phyloP scores from a whole-genome alignment of 2,329 filamentous ascomycete species.

The Nemania diffusa region DNA sequence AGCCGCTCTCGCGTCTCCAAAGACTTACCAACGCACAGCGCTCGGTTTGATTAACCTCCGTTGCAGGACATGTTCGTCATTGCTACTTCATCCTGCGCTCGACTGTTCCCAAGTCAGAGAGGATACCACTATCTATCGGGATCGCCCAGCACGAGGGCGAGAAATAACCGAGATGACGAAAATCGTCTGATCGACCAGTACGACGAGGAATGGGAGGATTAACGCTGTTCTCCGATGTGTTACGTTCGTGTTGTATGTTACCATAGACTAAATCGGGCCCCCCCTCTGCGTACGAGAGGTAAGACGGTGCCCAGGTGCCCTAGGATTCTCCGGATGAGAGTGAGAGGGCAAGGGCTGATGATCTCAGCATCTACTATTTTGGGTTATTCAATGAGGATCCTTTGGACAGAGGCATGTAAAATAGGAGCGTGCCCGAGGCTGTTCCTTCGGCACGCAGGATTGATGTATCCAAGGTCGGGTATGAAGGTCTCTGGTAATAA shows the following conservation, averaged over 20 bases:
- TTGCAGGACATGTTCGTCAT: constrained; percentile 73
- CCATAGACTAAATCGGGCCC: constrained; percentile 28
- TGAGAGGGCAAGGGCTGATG: constrained; percentile 13
- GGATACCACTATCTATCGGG: constrained; percentile 74
- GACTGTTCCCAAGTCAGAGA: constrained; percentile 70
- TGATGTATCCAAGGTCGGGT: constrained; percentile 18
- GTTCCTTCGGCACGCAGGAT: constrained; percentile 1
- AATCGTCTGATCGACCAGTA: constrained; percentile 95
- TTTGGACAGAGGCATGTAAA: constrained; percentile 25
- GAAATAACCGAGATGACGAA: constrained; percentile 77
- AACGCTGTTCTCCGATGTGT: constrained; percentile 36
- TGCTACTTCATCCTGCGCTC: constrained; percentile 73
- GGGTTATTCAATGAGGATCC: constrained; percentile 17
- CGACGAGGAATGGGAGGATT: constrained; percentile 97
- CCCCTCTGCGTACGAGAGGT: not conserved
- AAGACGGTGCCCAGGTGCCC: constrained; percentile 19
- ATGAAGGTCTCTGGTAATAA: constrained; percentile 4
- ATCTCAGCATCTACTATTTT: constrained; percentile 30
- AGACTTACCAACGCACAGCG: constrained; percentile 15
- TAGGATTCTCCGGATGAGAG: constrained; percentile 23
- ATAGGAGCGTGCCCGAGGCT: constrained; percentile 1
- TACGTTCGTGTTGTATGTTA: constrained; percentile 33
- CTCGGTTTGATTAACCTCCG: constrained; percentile 35
- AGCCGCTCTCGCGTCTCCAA: constrained; percentile 48
- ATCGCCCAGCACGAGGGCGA: constrained; percentile 58